Evolutionary conservation across 768 basidiomycete species (phyloP), one percentile per base, ranked within the genome.

Genomic region (Termitomyces sp.): DNA sequence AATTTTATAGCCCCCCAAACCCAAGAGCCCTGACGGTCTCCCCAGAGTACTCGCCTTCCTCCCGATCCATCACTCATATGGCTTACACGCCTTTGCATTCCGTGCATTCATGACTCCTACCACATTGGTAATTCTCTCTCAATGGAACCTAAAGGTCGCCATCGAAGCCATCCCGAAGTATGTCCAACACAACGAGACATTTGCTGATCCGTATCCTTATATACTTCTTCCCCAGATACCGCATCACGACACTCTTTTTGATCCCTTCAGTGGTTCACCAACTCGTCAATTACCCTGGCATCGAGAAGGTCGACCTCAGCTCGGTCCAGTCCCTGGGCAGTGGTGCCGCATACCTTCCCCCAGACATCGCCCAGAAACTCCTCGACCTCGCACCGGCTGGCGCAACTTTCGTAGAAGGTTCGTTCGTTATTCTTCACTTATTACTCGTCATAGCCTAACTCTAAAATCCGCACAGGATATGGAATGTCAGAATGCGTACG

Each of bases 321-420:
- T 79, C 77, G 0, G 63, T 90, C 1, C 65, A 68, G 7, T 1
- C 34, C 6, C 56, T 84, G 25, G 69, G 65, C 6, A 78, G 76
- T 56, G 88, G 88, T 5, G 89, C 85, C 0, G 87, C 88, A 1
- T 83, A 88, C 63, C 78, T 89, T 21, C 85, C 89, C 0, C 76
- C 79, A 1, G 73, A 80, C 19, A 73, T 91, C 7, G 71, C 70
- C 0, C 66, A 69, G 17, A 77, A 75, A 51, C 63, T 86, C 14
- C 48, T 63, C n/a, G 47, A 64, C 47, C 44, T 81, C 5, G 55
- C 78, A 12, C 71, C 77, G 0, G 56, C 63, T 27, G 68, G 73
- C 5, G 64, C 68, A 0, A 60, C 64, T 0, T 65, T 81, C 7
- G 44, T 59, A 0, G 80, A 82, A 75, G 86, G 85, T 85, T 43